Base-by-base conservation (phyloP, 2,329 filamentous ascomycete genomes). In the Aspergillus ruber region DNA sequence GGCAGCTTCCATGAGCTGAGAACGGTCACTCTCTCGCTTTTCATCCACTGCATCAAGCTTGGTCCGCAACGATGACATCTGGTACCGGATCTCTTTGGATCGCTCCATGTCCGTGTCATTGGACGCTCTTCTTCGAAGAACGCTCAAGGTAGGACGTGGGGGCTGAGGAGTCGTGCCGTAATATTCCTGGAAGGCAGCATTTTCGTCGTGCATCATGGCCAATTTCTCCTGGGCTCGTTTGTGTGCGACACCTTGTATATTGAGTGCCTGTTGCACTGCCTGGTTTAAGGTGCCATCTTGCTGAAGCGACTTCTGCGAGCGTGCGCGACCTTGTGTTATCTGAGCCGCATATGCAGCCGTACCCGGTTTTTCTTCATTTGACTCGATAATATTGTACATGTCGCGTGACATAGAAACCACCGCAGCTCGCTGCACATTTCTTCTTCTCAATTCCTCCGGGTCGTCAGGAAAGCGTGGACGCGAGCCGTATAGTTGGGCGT, bases 381-480 rank as follows among this genome's bases (percentile, higher is more conserved):
- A 68, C 51, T 76, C 72, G 6, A 82, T 78, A 1, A 79, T 74
- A 9, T 75, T 80, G 62, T 90, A 95, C 83, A 95, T 91, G 56
- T 85, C 82, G 67, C 85, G 86, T 6, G 90, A 90, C 89, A 96
- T 95, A 9, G 86, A 88, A 3, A 95, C 74, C 2, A 90, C 89
- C 17, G 89, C 91, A 25, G 89, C 88, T 53, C 85, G 85, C 2
- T 95, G 73, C 4, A 83, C 82, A 55, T 89, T 85, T 40, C 84
- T 80, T 49, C 80, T 81, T 51, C 80, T 83, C 64, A 83, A 79
- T 59, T 95, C 89, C 36, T 93, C 84, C 0, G 82, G 71, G 60
- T 94, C 88, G 2, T 79, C 72, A 21, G 81, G 76, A 3, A 94
- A 81, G 0, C 84, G 84, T 3, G 90, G 89, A 29, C 81, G 73